phyloP scores from a whole-genome alignment of 1,284 basidiomycete genomes.

The Trametes hirsuta region DNA sequence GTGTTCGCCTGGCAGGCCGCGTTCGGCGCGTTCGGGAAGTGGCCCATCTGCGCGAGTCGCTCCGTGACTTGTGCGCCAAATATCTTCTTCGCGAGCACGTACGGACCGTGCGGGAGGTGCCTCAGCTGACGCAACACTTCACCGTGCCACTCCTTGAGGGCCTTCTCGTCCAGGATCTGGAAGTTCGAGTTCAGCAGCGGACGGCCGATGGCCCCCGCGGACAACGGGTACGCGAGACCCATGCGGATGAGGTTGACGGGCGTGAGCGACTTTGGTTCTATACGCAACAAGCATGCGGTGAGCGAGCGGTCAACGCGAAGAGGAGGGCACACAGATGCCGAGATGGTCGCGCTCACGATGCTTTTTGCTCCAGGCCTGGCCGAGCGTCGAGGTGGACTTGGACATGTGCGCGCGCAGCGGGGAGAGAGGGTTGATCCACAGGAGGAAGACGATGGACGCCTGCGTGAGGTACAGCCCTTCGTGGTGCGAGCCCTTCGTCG shows the following conservation, averaged over 20 bases:
- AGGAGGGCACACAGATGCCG: no score
- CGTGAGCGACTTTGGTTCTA: neutral
- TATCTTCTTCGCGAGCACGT: neutral
- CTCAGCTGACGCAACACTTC: neutral
- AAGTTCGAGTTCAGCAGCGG: neutral
- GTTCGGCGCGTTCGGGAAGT: neutral
- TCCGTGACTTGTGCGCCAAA: neutral
- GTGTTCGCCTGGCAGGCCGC: no score
- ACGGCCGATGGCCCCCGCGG: neutral
- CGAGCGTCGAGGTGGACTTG: neutral
- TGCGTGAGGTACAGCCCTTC: neutral
- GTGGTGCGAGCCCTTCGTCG: neutral
- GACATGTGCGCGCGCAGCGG: no score
- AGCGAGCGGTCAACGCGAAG: no score
- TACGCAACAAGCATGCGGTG: neutral
- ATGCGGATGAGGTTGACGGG: conserved; percentile 2
- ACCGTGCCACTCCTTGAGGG: neutral
- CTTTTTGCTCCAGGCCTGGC: neutral
- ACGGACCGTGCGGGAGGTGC: neutral
- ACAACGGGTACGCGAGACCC: neutral
- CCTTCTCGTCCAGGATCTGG: neutral
- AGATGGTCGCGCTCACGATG: neutral
- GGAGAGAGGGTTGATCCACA: no score
- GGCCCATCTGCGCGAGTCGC: neutral
- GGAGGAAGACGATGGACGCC: neutral